Percentiles rank a stretch among this genome's conserved stretches.
Conservation (phyloP, 2,329 filamentous ascomycete genomes). For the Phialophora expanda region DNA sequence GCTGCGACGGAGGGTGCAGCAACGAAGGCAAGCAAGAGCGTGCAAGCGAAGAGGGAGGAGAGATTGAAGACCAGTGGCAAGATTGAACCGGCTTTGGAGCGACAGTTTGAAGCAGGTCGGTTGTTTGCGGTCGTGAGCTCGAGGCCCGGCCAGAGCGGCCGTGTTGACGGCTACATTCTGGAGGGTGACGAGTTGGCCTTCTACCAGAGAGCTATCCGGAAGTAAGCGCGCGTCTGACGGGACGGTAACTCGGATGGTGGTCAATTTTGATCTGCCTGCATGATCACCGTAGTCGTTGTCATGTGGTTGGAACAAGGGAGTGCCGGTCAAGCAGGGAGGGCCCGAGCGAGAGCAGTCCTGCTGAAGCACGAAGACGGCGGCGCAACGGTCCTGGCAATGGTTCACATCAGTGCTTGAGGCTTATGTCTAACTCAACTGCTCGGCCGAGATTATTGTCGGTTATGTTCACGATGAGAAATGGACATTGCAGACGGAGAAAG, state of each 20-base stretch:
- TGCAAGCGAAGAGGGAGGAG: constrained; percentile 94
- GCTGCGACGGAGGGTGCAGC: constrained; percentile 62
- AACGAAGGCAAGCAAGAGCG: constrained; percentile 90
- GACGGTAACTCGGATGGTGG: not conserved
- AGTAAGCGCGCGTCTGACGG: constrained; percentile 63
- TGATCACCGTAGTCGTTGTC: not conserved
- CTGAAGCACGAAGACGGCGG: not conserved
- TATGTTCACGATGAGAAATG: not conserved
- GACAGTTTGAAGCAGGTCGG: constrained; percentile 99
- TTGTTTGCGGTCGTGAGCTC: constrained; percentile 91
- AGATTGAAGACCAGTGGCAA: constrained; percentile 84
- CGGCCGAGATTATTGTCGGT: not conserved
- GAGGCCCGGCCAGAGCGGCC: constrained; percentile 94
- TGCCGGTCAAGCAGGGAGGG: not conserved
- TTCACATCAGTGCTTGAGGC: constrained; percentile 2
- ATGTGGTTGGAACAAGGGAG: not conserved
- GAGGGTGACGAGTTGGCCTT: constrained; percentile 99
- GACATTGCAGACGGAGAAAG: constrained; percentile 5
- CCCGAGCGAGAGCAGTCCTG: not conserved
- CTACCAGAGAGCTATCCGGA: constrained; percentile 99
- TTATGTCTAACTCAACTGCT: not conserved
- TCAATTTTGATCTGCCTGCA: not conserved
- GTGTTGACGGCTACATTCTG: constrained; percentile 95
- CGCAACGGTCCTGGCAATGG: not conserved
- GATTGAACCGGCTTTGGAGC: constrained; percentile 90